Base-by-base conservation (phyloP, 345 rosid species). In the Durio zibethinus region DNA sequence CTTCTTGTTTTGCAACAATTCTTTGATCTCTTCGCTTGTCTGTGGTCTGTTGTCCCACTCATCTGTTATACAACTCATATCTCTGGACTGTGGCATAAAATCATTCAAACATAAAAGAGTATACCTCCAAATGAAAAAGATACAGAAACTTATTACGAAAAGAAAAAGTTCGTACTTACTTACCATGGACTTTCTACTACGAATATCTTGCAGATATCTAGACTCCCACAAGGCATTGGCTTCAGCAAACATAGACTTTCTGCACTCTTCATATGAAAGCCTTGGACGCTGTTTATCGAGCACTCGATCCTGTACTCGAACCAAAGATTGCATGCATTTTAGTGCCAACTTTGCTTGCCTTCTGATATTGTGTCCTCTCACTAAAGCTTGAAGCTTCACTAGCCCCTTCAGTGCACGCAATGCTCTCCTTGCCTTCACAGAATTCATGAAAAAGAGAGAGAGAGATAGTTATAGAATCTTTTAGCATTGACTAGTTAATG, bases 311-410 rank as follows among this genome's bases (percentile, higher is more conserved):
- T 95, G 99, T 27, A 92, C 93, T 65, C 97, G 81, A 59, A 95
- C 92, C 75, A 94, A 81, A 61, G 97, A 93, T 78, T 93, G 92
- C 80, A 94, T 88, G 82, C 92, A 87, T 82, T 89, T 87, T 75
- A 93, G 85, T 48, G 93, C 90, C 73, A 84, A 80, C 77, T 93
- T 90, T 7, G 96, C 88, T 82, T 90, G 93, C 78, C 88, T 88
- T 76, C 99, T 67, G 3, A 91, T 97, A 23, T 93, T 94, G 72
- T 91, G 86, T 56, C 99, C 99, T 86, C 99, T 88, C 76, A 91
- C 95, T 45, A 94, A 79, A 6, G 99, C 99, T 83, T 95, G 99
- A 43, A 95, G 88, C 92, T 90, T 89, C 77, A 95, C 99, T 65
- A 93, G 77, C 76, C 99, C 99, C 86, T 83, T 90, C 60, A 95